Evolutionary conservation across 306 rosid species (phyloP), one percentile per base, ranked within the genome.

Genomic region (Hylodesmum podocarpum): DNA sequence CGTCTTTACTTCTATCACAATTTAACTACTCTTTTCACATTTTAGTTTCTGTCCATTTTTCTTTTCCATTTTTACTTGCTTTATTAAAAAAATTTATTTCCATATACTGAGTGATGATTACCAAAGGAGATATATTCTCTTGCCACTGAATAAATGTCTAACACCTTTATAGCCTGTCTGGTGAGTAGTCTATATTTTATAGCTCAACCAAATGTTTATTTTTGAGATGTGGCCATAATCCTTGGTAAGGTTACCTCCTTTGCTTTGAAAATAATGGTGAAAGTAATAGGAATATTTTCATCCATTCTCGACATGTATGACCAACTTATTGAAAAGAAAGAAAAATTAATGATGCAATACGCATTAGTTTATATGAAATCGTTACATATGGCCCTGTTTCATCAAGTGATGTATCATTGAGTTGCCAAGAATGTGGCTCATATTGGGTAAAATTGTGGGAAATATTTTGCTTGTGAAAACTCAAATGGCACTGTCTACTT

Each of bases 351-450:
- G 2, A 18, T 27, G 37, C 27, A 7, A 29, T 25, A 41, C n/a
- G 39, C 46, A 10, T 80, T 46, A 47, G 33, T 80, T 75, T 75
- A 47, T 43, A 10, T 27, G 29, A 54, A 55, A 47, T 25, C 49
- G 2, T 49, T 80, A 11, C 41, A 55, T 25, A 63, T 53, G 47
- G 33, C 40, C 54, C 69, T 77, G 27, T 68, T 81, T 75, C 61
- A 37, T 27, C 4, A 37, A 75, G 66, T 69, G 78, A 24, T 57
- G 46, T 51, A 18, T 73, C 67, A 62, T 62, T 18, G 6, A 39
- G 73, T 62, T 53, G 65, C 69, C n/a, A 47, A 55, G 62, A 72
- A 22, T 49, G 25, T 18, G 55, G 58, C 49, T 66, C 8, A 10
- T 46, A 14, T 49, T 68, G 11, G 69, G 16, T 63, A 71, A n/a